phyloP scores from a whole-genome alignment of 768 basidiomycete species.

The Lactarius tabidus region DNA sequence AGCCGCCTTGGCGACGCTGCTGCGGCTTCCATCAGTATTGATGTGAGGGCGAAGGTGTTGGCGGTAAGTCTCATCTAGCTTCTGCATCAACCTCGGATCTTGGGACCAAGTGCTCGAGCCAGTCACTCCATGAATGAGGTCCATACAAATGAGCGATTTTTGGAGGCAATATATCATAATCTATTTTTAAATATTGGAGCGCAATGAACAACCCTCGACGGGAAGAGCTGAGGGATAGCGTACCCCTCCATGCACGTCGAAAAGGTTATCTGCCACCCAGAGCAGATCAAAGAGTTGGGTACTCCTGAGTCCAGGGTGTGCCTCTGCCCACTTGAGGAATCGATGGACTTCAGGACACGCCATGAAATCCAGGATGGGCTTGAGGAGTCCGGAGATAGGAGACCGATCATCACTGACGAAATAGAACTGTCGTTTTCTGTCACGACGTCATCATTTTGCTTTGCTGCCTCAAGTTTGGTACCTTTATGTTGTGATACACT shows the following conservation, averaged over 20 bases:
- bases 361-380: constrained; percentile 6
- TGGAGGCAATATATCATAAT: constrained; percentile 14
- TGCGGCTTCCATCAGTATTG: background rate
- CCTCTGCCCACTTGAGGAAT: constrained; percentile 10
- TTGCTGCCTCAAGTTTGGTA: background rate
- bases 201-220: too few species aligned
- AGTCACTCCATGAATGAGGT: background rate
- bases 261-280: constrained; percentile 16
- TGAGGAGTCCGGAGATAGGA: background rate
- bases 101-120: background rate
- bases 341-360: background rate
- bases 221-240: background rate
- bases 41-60: background rate
- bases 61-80: constrained; percentile 8
- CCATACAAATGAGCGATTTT: background rate
- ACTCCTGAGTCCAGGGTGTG: background rate
- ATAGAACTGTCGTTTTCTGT: background rate
- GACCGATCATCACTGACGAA: background rate
- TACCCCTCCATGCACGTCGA: constrained; percentile 21
- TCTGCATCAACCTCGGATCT: background rate
- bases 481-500: background rate
- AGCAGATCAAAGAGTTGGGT: constrained; percentile 12
- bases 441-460: background rate
- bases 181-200: too few species aligned
- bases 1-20: background rate